A percentile compares a stretch with the other conserved stretches of the same genome.
Evolutionary conservation across 75 land plant species (phyloP).

Genomic region (Cryptomeria japonica): DNA sequence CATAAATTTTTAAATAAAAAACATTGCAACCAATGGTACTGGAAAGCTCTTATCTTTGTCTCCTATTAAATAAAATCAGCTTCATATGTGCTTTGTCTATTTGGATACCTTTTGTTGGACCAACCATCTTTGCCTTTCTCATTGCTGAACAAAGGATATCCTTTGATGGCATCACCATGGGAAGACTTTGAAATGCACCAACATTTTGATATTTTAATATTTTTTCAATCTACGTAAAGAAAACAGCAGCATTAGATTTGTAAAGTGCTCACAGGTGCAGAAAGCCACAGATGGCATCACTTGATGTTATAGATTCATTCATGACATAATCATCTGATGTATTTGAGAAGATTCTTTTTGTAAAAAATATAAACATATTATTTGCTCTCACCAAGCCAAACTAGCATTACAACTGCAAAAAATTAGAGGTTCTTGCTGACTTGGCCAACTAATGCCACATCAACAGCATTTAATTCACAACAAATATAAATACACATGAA

Average conservation of each 20-base stretch:
- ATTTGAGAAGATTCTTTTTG: neutral
- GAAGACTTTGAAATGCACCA: slow-evolving; percentile 97
- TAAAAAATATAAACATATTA: neutral
- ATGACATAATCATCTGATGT: neutral
- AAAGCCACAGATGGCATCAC: neutral
- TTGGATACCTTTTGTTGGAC: slow-evolving; percentile 82
- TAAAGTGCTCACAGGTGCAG: neutral
- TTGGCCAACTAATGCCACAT: neutral
- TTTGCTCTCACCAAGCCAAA: neutral
- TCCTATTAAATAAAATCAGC: neutral
- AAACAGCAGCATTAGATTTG: neutral
- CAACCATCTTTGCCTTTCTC: slow-evolving; percentile 77
- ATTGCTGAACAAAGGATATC: slow-evolving; percentile 84
- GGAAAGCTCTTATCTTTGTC: slow-evolving; percentile 7
- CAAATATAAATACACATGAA: neutral
- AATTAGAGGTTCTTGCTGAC: neutral
- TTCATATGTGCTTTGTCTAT: neutral
- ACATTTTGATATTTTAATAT: slow-evolving; percentile 26
- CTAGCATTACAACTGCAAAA: neutral
- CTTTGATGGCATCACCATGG: slow-evolving; percentile 85
- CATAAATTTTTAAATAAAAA: neutral
- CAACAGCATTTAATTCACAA: neutral
- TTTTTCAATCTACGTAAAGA: slow-evolving; percentile 24
- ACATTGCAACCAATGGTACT: neutral
- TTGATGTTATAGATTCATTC: neutral